Evolutionary conservation across 106 monocot species (phyloP).

Genomic region (Allium fistulosum): DNA sequence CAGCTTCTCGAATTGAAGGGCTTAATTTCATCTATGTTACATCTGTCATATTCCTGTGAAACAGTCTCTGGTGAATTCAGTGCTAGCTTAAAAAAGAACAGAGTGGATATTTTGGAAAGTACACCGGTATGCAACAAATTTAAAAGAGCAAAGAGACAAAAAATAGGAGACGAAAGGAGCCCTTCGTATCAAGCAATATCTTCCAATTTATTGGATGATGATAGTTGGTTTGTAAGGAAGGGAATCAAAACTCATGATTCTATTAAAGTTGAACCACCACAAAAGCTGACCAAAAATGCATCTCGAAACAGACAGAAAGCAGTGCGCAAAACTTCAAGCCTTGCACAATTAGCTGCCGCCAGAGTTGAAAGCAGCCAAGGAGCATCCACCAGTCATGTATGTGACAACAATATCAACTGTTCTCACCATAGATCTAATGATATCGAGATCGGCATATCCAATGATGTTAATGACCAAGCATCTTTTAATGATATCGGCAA

Average conservation of each 20-base stretch:
- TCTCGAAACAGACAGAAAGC: slow-evolving; percentile 67
- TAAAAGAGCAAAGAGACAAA: slow-evolving; percentile 61
- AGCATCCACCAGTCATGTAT: slow-evolving; percentile 94
- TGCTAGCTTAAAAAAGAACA: slow-evolving; percentile 32
- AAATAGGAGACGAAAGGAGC: slow-evolving; percentile 44
- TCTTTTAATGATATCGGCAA: slow-evolving; percentile 57
- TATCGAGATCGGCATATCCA: slow-evolving; percentile 36
- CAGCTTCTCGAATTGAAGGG: slow-evolving; percentile 50
- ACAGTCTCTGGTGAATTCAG: slow-evolving; percentile 33
- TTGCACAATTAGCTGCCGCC: slow-evolving; percentile 73
- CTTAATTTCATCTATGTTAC: slow-evolving; percentile 52
- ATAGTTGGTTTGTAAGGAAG: slow-evolving; percentile 88
- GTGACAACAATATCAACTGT: slow-evolving; percentile 72
- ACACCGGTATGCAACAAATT: slow-evolving; percentile 64
- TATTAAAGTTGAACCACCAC: slow-evolving; percentile 57
- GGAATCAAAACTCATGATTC: slow-evolving; percentile 56
- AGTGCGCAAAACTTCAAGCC: slow-evolving; percentile 82
- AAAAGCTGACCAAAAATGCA: slow-evolving; percentile 48
- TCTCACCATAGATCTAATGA: slow-evolving; percentile 50
- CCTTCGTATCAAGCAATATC: slow-evolving; percentile 25
- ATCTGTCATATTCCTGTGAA: slow-evolving; percentile 52
- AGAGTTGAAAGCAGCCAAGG: slow-evolving; percentile 92
- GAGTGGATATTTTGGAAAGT: slow-evolving; percentile 40
- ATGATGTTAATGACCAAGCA: slow-evolving; percentile 28
- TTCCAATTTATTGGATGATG: slow-evolving; percentile 48